These are phyloP conservation scores for Nemania sp. DNA, from an alignment of 2,329 filamentous ascomycete species.

Conservation along the genomic window DNA sequence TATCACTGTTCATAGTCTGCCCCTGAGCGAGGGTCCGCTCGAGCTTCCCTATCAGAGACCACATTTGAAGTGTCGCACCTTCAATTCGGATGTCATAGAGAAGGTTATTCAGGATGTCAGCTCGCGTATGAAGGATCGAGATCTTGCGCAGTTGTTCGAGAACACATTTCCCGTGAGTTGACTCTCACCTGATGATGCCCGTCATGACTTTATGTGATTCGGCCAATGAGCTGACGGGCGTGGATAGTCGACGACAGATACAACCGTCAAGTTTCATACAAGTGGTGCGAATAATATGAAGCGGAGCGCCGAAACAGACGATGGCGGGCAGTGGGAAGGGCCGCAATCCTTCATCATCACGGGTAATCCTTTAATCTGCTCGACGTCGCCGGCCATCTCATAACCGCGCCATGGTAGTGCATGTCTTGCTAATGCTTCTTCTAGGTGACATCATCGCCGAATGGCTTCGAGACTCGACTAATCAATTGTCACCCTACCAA, in stretches of 20 bases:
- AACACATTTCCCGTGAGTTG: slow-evolving; percentile 76
- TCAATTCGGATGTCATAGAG: slow-evolving; percentile 84
- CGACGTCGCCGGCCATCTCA: background rate
- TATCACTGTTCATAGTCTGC: slow-evolving; percentile 58
- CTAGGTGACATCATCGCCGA: slow-evolving; percentile 80
- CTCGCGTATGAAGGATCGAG: slow-evolving; percentile 77
- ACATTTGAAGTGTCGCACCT: slow-evolving; percentile 80
- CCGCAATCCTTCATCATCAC: slow-evolving; percentile 93
- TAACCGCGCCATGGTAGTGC: background rate
- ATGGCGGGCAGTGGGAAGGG: slow-evolving; percentile 75
- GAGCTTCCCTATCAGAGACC: slow-evolving; percentile 86
- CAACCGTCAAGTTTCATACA: slow-evolving; percentile 85
- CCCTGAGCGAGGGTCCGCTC: slow-evolving; percentile 79
- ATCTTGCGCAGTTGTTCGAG: slow-evolving; percentile 89
- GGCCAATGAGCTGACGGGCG: background rate
- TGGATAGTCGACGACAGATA: slow-evolving; percentile 75
- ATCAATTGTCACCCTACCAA: slow-evolving; percentile 92
- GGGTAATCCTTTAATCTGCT: slow-evolving; percentile 48
- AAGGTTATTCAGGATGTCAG: slow-evolving; percentile 84
- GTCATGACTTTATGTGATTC: background rate
- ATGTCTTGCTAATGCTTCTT: background rate
- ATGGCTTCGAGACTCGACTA: slow-evolving; percentile 90
- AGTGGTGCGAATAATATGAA: slow-evolving; percentile 64
- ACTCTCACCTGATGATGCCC: background rate
- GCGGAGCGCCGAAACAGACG: slow-evolving; percentile 43